Evolutionary conservation across 73 alveolate species (phyloP).

Genomic region (Symbiodinium pilosum): DNA sequence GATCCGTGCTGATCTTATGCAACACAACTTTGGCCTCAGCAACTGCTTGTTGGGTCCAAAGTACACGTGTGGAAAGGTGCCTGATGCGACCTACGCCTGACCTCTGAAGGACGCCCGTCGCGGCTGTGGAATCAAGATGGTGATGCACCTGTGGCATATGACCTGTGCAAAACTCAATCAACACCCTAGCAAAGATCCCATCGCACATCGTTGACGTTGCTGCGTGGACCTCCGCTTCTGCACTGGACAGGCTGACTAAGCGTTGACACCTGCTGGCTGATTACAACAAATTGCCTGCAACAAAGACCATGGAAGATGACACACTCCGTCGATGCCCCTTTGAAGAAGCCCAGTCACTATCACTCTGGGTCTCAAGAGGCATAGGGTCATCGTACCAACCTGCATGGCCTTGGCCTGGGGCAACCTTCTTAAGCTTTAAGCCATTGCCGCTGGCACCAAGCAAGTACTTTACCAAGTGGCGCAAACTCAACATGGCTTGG

Average conservation of each 20-base stretch:
- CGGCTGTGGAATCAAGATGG: background rate
- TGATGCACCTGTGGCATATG: background rate
- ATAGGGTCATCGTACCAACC: too few relatives aligned
- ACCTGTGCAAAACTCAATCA: background rate
- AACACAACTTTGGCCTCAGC: background rate
- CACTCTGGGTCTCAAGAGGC: background rate
- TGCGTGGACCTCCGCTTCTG: background rate
- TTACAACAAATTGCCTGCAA: too few relatives aligned
- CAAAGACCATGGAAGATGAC: too few relatives aligned
- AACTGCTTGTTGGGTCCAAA: background rate
- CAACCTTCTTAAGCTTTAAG: background rate
- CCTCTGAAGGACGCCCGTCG: too few relatives aligned
- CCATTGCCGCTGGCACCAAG: background rate
- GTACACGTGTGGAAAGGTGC: background rate
- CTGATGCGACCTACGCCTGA: background rate
- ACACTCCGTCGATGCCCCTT: too few relatives aligned
- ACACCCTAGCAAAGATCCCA: background rate
- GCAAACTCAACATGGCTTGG: background rate
- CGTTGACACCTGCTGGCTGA: too few relatives aligned
- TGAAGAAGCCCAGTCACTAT: too few relatives aligned
- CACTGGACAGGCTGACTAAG: too few relatives aligned
- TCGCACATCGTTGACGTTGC: background rate
- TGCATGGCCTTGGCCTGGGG: too few relatives aligned
- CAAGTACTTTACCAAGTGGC: background rate
- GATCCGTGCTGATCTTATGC: background rate